Base-by-base conservation (phyloP, 2,329 filamentous ascomycete species). In the Rutstroemia sp. region DNA sequence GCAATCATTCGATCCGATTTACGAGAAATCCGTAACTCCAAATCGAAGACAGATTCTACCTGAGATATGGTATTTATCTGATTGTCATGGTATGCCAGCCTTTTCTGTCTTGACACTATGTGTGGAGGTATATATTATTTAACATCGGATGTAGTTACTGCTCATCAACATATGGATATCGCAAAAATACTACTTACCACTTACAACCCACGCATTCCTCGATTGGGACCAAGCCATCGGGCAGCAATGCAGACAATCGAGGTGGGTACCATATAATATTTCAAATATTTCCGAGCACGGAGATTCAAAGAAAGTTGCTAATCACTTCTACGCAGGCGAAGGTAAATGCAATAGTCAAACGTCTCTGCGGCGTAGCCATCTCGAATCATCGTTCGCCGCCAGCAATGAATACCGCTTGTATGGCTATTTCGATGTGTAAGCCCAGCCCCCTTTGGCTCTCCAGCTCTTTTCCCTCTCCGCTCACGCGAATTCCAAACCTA, bases 91-190 rank as follows among this genome's bases (percentile, higher is more conserved):
- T 63, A 42, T 39, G 57, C 23, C 47, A 40, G n/a, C 27, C 27
- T 9, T 30, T 30, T 30, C 27, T 30, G 27, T 2, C 27, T n/a
- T 8, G 21, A 12, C 14, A 5, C 21, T 14, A 12, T 17, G 4
- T 19, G 21, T n/a, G 16, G 23, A 40, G 23, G 5, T 40, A 16
- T n/a, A n/a, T n/a, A 40, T n/a, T 7, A n/a, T 16, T 14, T 40
- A 39, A 23, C 25, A n/a, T 8, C n/a, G 17, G 4, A 12, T 27
- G 14, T 25, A 67, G 71, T 71, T 1, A 69, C 71, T 2, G 74
- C 70, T 0, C 64, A 73, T 46, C 72, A 74, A 54, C 71, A 75
- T 57, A 73, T 72, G 48, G 69, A 73, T 51, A 66, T 75, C 10
- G 64, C 72, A 0, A 64, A 68, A 10, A 74, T 76, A 27, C 61